A percentile compares a stretch with the other conserved stretches of the same genome.
These are phyloP conservation scores for Fraxinus baroniana DNA, from an alignment of 305 asterid genomes.

Conservation along the genomic window DNA sequence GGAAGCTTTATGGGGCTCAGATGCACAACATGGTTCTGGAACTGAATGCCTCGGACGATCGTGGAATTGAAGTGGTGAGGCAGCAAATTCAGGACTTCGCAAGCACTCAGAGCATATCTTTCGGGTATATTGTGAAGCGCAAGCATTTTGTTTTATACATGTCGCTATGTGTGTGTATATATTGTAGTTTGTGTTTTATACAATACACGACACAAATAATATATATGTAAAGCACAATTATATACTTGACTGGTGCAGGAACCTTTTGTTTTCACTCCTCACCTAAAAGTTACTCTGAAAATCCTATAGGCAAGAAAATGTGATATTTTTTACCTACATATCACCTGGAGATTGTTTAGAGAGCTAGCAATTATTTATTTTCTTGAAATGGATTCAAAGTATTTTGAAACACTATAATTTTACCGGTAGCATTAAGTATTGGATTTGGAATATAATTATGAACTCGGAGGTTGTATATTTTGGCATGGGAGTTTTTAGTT, in stretches of 20 bases:
- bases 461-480: neutral
- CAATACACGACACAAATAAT: neutral
- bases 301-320: neutral
- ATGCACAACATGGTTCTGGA: constrained; percentile 90
- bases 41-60: constrained; percentile 95
- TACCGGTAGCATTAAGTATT: neutral
- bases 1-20: constrained; percentile 82
- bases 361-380: neutral
- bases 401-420: neutral
- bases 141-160: neutral
- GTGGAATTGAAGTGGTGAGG: constrained; percentile 95
- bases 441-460: neutral
- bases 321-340: neutral
- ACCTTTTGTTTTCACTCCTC: neutral
- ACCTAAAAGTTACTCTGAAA: neutral
- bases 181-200: neutral
- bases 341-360: neutral
- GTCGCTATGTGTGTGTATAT: neutral
- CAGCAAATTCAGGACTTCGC: constrained; percentile 99
- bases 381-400: neutral
- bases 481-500: neutral
- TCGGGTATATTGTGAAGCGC: constrained; percentile 51
- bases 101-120: constrained; percentile 95
- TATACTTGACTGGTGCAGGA: neutral
- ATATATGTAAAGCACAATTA: neutral